Percentiles rank a stretch among this genome's conserved stretches.
These are phyloP conservation scores for Aspergillus wentii DNA, from an alignment of 495 filamentous ascomycete species.

Conservation along the genomic window DNA sequence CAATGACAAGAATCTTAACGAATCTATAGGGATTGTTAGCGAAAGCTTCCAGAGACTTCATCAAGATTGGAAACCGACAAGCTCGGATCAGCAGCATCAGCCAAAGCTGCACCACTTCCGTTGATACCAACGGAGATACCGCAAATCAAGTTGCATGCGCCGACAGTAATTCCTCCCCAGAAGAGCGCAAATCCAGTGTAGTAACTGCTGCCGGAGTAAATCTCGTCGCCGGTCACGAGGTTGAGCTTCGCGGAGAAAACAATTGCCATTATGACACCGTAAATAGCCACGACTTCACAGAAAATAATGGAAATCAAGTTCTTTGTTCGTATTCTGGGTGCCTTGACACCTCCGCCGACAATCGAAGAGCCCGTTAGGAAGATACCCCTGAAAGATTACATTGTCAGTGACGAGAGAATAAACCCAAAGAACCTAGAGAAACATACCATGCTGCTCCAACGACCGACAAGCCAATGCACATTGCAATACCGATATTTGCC, in stretches of 20 bases:
- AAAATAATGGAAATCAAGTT: conserved; percentile 99
- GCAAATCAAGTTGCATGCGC: conserved; percentile 91
- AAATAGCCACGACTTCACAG: conserved; percentile 99
- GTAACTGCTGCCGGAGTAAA: conserved; percentile 66
- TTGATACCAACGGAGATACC: conserved; percentile 98
- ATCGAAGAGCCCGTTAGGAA: conserved; percentile 99
- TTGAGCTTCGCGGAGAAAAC: conserved; percentile 87
- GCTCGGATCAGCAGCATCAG: conserved; percentile 89
- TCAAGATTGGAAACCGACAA: conserved; percentile 55
- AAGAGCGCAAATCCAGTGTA: conserved; percentile 97
- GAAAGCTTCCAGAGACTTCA: too few species aligned
- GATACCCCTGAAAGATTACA: conserved; percentile 72
- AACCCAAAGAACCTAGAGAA: not conserved
- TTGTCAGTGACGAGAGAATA: conserved; percentile 20
- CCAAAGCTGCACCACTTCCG: conserved; percentile 90
- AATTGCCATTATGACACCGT: conserved; percentile 99
- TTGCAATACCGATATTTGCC: conserved; percentile 84
- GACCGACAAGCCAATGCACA: conserved; percentile 93
- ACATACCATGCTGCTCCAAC: conserved; percentile 95
- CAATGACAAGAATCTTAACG: conserved; percentile 97
- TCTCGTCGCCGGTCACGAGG: conserved; percentile 40
- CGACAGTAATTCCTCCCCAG: conserved; percentile 91
- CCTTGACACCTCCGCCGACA: conserved; percentile 90
- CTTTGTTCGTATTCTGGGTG: conserved; percentile 96
- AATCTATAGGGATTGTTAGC: conserved; percentile 57